A percentile compares a stretch with the other conserved stretches of the same genome.
phyloP scores from a whole-genome alignment of 768 basidiomycete genomes.

The Agaricus blazei region DNA sequence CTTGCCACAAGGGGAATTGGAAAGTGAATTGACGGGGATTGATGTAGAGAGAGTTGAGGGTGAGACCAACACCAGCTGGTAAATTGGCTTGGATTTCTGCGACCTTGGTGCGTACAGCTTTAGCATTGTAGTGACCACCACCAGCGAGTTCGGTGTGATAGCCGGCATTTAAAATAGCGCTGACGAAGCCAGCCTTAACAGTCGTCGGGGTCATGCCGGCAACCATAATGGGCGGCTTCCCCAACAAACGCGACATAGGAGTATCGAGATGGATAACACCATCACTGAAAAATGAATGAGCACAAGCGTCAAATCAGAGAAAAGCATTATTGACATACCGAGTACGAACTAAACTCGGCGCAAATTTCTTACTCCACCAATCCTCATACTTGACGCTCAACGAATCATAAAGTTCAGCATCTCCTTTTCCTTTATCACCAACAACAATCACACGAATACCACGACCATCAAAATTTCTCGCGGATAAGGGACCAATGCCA shows the following conservation, averaged over 20 bases:
- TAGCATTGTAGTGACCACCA: constrained; percentile 93
- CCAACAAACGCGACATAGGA: constrained; percentile 90
- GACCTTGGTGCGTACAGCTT: constrained; percentile 85
- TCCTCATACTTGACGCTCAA: constrained; percentile 67
- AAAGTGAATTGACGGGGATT: constrained; percentile 96
- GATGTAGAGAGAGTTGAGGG: constrained; percentile 95
- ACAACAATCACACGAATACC: constrained; percentile 87
- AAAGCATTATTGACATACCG: constrained; percentile 46
- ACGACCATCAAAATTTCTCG: constrained; percentile 87
- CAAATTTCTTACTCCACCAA: constrained; percentile 90
- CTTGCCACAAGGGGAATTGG: constrained; percentile 97
- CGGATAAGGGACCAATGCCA: constrained; percentile 89
- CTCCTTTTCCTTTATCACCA: constrained; percentile 87
- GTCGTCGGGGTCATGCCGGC: constrained; percentile 99
- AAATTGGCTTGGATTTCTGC: constrained; percentile 86
- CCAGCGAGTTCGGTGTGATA: constrained; percentile 97
- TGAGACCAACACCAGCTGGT: constrained; percentile 86
- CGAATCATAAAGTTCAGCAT: constrained; percentile 78
- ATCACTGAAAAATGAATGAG: constrained; percentile 48
- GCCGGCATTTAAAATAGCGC: constrained; percentile 87
- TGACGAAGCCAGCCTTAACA: constrained; percentile 92
- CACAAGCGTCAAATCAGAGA: neutral
- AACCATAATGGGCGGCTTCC: constrained; percentile 98
- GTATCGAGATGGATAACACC: constrained; percentile 92
- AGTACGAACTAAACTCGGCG: constrained; percentile 82